phyloP scores from a whole-genome alignment of 805 yeast genomes.

The Starmerella kuoi region DNA sequence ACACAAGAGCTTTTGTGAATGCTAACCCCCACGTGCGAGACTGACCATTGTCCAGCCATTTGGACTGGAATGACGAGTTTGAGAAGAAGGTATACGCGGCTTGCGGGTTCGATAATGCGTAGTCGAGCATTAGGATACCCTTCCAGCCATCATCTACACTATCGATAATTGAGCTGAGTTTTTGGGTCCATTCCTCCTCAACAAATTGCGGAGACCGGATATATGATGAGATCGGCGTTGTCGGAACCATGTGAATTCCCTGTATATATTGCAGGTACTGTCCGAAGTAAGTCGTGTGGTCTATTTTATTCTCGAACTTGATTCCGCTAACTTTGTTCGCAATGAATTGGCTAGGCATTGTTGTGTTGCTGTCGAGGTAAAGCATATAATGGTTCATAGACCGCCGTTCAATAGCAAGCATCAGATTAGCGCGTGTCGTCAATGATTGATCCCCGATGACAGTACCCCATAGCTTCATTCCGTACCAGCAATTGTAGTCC shows the following conservation, averaged over 20 bases:
- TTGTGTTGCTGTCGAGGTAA: conserved; percentile 36
- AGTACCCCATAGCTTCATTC: conserved; percentile 56
- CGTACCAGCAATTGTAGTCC: conserved; percentile 58
- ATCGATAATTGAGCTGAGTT: conserved; percentile 33
- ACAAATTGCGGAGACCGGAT: conserved; percentile 43
- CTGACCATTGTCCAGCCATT: conserved; percentile 64
- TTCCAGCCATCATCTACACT: conserved; percentile 48
- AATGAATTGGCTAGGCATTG: conserved; percentile 41
- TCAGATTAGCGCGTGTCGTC: conserved; percentile 45
- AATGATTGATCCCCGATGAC: conserved; percentile 42
- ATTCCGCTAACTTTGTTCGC: conserved; percentile 58
- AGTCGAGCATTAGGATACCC: conserved; percentile 54
- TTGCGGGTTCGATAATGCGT: conserved; percentile 56
- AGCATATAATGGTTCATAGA: conserved; percentile 47
- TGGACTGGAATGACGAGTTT: conserved; percentile 37
- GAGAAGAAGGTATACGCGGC: conserved; percentile 49
- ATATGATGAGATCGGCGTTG: conserved; percentile 48
- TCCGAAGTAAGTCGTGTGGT: conserved; percentile 64
- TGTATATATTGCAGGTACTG: conserved; percentile 49
- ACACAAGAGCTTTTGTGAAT: conserved; percentile 37
- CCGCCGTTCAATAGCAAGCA: conserved; percentile 43
- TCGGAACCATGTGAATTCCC: conserved; percentile 70
- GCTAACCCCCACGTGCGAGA: conserved; percentile 74
- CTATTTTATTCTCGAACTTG: conserved; percentile 57
- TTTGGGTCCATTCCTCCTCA: conserved; percentile 46